A percentile compares a stretch with the other conserved stretches of the same genome.
These are phyloP conservation scores for Saturnispora diversa DNA, from an alignment of 805 yeast species.

Conservation along the genomic window DNA sequence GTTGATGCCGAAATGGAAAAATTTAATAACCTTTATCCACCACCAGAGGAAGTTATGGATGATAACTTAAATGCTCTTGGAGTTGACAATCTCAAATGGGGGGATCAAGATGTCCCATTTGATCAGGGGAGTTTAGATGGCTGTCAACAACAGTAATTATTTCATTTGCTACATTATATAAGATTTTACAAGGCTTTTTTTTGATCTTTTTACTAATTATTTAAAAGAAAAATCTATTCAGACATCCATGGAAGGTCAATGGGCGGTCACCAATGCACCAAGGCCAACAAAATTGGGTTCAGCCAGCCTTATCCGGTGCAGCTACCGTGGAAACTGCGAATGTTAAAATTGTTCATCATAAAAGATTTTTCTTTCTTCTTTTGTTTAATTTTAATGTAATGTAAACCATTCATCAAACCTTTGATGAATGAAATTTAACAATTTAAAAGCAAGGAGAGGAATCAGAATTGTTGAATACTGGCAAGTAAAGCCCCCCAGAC, in stretches of 20 bases:
- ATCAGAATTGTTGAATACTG: conserved; percentile 69
- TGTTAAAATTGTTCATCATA: conserved; percentile 76
- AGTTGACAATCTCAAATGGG: conserved; percentile 24
- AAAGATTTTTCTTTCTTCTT: conserved; percentile 20
- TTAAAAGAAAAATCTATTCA: no score
- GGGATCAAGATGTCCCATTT: conserved; percentile 46
- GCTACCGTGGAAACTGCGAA: conserved; percentile 97
- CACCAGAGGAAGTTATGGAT: conserved; percentile 61
- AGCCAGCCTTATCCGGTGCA: conserved; percentile 45
- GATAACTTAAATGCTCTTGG: conserved; percentile 37
- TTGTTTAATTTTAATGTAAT: conserved; percentile 1
- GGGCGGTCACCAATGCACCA: conserved; percentile 82
- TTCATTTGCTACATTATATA: background rate
- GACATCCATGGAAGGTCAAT: conserved; percentile 89
- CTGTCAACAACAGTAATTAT: conserved; percentile 36
- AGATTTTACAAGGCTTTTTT: background rate
- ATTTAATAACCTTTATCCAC: conserved; percentile 71
- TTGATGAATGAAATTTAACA: background rate
- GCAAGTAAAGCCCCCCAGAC: conserved; percentile 66
- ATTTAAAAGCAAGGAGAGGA: conserved; percentile 1
- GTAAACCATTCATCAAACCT: conserved; percentile 2
- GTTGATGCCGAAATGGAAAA: conserved; percentile 54
- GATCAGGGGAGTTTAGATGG: conserved; percentile 48
- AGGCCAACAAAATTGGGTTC: conserved; percentile 57
- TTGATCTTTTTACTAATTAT: background rate